phyloP scores from a whole-genome alignment of 768 basidiomycete genomes.

The Podaxis sp. region DNA sequence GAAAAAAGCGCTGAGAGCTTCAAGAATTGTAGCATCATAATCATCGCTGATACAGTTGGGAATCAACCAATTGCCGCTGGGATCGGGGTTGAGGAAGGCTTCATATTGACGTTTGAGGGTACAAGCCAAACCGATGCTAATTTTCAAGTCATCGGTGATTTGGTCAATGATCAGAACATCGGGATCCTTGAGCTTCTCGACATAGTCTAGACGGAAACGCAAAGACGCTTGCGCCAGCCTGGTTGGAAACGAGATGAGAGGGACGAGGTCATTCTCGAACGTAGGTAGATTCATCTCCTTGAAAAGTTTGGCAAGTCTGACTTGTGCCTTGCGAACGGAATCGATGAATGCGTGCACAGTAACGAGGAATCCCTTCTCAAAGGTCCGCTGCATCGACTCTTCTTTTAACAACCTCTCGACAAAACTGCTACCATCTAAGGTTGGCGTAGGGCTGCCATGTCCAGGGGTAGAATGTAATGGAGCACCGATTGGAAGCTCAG shows the following conservation, averaged over 20 bases:
- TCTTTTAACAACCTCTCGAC: conserved; percentile 94
- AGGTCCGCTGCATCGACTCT: conserved; percentile 92
- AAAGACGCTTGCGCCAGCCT: conserved; percentile 91
- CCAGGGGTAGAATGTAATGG: not conserved
- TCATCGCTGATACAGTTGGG: conserved; percentile 87
- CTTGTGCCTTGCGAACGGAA: conserved; percentile 83
- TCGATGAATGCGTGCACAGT: conserved; percentile 87
- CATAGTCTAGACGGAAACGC: conserved; percentile 86
- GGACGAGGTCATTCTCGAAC: conserved; percentile 86
- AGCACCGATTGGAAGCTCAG: conserved; percentile 47
- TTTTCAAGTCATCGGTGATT: conserved; percentile 89
- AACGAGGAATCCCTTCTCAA: conserved; percentile 86
- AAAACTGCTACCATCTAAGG: conserved; percentile 77
- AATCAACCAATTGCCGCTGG: conserved; percentile 83
- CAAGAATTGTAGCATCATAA: conserved; percentile 87
- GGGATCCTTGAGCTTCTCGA: conserved; percentile 84
- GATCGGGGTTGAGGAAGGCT: conserved; percentile 86
- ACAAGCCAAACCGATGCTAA: conserved; percentile 89
- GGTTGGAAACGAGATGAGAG: conserved; percentile 95
- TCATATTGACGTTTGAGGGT: conserved; percentile 95
- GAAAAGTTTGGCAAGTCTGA: conserved; percentile 74
- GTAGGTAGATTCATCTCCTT: conserved; percentile 88
- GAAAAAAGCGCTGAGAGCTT: conserved; percentile 89
- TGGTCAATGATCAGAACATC: conserved; percentile 91
- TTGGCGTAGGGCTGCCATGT: conserved; percentile 19